Evolutionary conservation across 2,329 filamentous ascomycete genomes (phyloP).

Genomic region (Fusarium coicis): DNA sequence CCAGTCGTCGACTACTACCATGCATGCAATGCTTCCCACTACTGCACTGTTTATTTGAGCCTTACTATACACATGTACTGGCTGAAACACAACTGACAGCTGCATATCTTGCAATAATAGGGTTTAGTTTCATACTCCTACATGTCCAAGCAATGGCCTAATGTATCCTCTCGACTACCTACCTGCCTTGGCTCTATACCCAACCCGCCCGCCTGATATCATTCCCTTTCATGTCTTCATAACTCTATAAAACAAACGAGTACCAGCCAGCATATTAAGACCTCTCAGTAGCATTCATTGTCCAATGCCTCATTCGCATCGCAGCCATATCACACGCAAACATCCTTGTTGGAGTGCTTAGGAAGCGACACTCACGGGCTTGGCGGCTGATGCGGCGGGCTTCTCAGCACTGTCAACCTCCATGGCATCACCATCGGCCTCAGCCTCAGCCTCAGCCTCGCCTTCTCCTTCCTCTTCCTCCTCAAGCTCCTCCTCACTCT

Average conservation of each 20-base stretch:
- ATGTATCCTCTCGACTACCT: constrained; percentile 26
- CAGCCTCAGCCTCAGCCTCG: constrained; percentile 51
- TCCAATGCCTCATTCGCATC: constrained; percentile 33
- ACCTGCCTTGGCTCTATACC: constrained; percentile 20
- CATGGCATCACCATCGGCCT: constrained; percentile 58
- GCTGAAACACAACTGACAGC: constrained; percentile 6
- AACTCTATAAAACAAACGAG: constrained; percentile 44
- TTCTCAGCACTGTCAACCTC: constrained; percentile 59
- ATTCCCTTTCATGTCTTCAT: constrained; percentile 47
- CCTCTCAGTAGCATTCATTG: constrained; percentile 31
- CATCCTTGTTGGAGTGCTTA: constrained; percentile 30
- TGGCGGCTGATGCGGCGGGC: constrained; percentile 45
- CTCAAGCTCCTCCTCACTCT: constrained; percentile 78
- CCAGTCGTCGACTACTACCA: background rate
- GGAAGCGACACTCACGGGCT: constrained; percentile 52
- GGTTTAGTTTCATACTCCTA: constrained; percentile 7
- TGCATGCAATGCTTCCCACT: background rate
- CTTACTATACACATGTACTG: background rate
- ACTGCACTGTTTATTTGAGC: background rate
- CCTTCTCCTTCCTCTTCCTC: constrained; percentile 71
- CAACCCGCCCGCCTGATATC: constrained; percentile 39
- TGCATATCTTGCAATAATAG: constrained; percentile 24
- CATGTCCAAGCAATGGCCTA: constrained; percentile 17
- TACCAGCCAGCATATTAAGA: constrained; percentile 32
- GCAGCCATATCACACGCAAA: constrained; percentile 19